phyloP scores from a whole-genome alignment of 768 basidiomycete genomes.

The Podaxis mareebaensis region DNA sequence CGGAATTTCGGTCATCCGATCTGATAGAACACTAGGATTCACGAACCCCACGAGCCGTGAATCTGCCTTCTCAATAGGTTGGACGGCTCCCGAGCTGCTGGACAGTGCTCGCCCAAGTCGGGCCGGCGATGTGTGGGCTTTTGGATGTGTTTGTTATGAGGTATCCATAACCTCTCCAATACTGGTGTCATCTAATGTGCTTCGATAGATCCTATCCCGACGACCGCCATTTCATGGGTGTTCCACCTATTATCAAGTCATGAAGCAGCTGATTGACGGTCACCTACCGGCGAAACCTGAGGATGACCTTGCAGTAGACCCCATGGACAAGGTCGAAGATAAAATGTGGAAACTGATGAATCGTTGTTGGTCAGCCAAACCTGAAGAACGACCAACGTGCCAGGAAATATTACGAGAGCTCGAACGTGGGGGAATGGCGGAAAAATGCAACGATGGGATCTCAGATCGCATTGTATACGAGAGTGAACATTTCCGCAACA shows the following conservation, averaged over 20 bases:
- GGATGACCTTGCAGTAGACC: background rate
- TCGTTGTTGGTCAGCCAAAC: background rate
- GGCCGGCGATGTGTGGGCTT: too few relatives aligned
- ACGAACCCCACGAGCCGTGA: too few relatives aligned
- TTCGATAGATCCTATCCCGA: background rate
- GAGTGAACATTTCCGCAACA: background rate
- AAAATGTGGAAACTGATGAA: background rate
- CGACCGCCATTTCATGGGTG: background rate
- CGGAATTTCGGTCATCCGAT: too few relatives aligned
- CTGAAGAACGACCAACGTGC: background rate
- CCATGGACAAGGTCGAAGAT: background rate
- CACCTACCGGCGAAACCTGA: background rate
- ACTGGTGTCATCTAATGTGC: too few relatives aligned
- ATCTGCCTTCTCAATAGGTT: too few relatives aligned
- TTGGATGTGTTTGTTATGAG: too few relatives aligned
- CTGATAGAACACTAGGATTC: too few relatives aligned
- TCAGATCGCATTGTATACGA: background rate
- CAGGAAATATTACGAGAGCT: background rate
- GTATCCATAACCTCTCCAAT: too few relatives aligned
- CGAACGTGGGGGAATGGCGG: background rate
- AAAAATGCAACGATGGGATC: background rate
- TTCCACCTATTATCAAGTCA: background rate
- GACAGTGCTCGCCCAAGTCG: too few relatives aligned
- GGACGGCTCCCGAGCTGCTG: too few relatives aligned
- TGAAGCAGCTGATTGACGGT: background rate